These are phyloP conservation scores for Rhodosporidiobolus odoratus DNA, from an alignment of 768 basidiomycete genomes.

Conservation along the genomic window DNA sequence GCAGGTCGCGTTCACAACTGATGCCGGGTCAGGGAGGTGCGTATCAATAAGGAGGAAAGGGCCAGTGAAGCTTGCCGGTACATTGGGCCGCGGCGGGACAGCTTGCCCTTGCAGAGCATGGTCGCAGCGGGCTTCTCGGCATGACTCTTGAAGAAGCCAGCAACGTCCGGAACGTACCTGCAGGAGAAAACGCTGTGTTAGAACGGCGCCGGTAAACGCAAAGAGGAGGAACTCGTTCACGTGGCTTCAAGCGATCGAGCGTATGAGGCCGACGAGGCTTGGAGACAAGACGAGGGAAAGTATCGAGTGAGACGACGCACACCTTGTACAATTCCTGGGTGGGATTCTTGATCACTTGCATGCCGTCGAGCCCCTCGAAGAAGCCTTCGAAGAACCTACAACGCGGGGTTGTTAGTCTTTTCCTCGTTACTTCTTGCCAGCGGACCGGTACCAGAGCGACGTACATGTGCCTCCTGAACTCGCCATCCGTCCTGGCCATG, in stretches of 20 bases:
- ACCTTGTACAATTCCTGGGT: constrained; percentile 35
- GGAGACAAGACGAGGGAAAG: neutral
- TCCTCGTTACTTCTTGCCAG: neutral
- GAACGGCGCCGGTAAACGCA: neutral
- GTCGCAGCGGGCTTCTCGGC: constrained; percentile 33
- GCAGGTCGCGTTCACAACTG: neutral
- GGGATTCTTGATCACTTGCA: constrained; percentile 46
- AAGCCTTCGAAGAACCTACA: constrained; percentile 57
- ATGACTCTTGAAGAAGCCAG: constrained; percentile 33
- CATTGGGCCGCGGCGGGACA: constrained; percentile 35
- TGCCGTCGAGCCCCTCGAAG: constrained; percentile 63
- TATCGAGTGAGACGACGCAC: neutral
- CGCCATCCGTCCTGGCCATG: constrained; percentile 41
- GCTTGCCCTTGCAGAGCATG: constrained; percentile 35
- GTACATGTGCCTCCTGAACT: constrained; percentile 39
- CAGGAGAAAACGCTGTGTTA: neutral
- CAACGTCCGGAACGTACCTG: constrained; percentile 36
- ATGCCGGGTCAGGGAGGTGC: too few species aligned
- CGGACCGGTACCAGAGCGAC: too few species aligned
- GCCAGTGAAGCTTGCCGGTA: constrained; percentile 20
- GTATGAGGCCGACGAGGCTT: too few species aligned
- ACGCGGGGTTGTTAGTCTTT: constrained; percentile 41
- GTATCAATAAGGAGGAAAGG: too few species aligned
- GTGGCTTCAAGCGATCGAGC: too few species aligned
- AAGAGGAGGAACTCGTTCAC: too few species aligned